Base-by-base conservation (phyloP, 371 early-diverging fungal genomes). In the Mortierella sp. region DNA sequence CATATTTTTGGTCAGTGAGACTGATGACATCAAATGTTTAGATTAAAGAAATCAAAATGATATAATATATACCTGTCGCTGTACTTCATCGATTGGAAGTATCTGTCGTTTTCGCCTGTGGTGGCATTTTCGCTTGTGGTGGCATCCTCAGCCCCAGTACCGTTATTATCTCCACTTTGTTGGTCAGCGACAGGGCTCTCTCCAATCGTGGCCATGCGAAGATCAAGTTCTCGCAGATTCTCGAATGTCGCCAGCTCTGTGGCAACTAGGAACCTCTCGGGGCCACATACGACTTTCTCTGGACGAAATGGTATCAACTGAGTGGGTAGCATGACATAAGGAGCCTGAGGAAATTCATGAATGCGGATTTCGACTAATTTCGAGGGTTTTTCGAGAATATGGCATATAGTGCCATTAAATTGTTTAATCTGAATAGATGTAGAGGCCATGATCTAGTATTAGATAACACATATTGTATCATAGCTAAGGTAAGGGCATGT, bases 321-420 rank as follows among this genome's bases (percentile, higher is more conserved):
- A 37, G 4, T 30, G 30, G 61, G 68, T 14, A 51, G 22, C 1
- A 28, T 10, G n/a, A 75, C 49, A 24, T 68, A 80, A 6, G 52
- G n/a, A 3, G 32, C 61, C 3, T 30, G 75, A 1, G 68, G 47
- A 6, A 24, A n/a, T 11, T 20, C 18, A 2, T 66, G 64, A 30
- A 70, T 10, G 6, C 61, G 16, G 5, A 79, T 60, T 54, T 72
- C 20, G 28, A 75, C 69, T 10, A 71, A 55, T 51, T 63, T 71
- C 9, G 80, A 80, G 5, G 80, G 80, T 49, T 64, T 75, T 40
- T 80, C 80, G 8, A 80, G 72, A 26, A 75, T 24, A 61, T 80
- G 75, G n/a, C 51, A 63, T 8, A 70, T 57, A 20, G 30, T 30
- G 1, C 63, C 68, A 16, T n/a, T 6, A 1, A 62, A 54, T 22